phyloP scores from a whole-genome alignment of 2,329 filamentous ascomycete genomes.

The Alternaria atra region DNA sequence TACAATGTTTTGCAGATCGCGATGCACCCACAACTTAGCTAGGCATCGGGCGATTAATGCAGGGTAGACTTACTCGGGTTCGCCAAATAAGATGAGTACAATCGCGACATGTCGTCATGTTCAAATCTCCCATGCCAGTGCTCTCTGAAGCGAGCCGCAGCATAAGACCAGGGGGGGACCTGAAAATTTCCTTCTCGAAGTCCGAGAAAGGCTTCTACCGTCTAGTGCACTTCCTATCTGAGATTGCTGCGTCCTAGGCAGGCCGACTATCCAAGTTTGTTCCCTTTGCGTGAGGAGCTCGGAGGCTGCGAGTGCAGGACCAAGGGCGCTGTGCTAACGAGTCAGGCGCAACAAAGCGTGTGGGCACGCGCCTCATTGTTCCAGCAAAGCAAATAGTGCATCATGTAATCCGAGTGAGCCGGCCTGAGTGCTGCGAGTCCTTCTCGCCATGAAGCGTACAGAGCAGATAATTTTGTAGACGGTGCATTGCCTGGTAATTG shows the following conservation, averaged over 20 bases:
- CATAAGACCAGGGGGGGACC: conserved; percentile 15
- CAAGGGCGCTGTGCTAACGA: conserved; percentile 22
- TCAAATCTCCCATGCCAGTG: conserved; percentile 23
- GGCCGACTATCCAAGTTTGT: background rate
- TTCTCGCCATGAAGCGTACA: background rate
- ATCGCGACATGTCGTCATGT: conserved; percentile 29
- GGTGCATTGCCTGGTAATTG: background rate
- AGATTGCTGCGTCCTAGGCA: conserved; percentile 3
- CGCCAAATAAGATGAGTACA: conserved; percentile 25
- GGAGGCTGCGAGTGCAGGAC: conserved; percentile 10
- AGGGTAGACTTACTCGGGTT: conserved; percentile 19
- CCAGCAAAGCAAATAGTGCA: conserved; percentile 20
- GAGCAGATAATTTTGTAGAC: background rate
- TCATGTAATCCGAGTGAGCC: conserved; percentile 3
- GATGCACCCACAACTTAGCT: conserved; percentile 10
- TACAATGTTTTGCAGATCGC: conserved; percentile 20
- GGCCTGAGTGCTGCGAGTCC: background rate
- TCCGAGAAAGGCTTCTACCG: conserved; percentile 11
- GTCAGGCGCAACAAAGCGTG: conserved; percentile 29
- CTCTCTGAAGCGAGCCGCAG: conserved; percentile 14
- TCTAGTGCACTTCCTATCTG: conserved; percentile 12
- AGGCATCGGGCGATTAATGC: conserved; percentile 13
- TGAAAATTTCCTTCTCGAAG: conserved; percentile 11
- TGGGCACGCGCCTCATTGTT: conserved; percentile 14
- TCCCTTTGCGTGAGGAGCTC: conserved; percentile 11